Evolutionary conservation across 768 basidiomycete genomes (phyloP), one percentile per base, ranked within the genome.

Genomic region (Rhodotorula diobovata): DNA sequence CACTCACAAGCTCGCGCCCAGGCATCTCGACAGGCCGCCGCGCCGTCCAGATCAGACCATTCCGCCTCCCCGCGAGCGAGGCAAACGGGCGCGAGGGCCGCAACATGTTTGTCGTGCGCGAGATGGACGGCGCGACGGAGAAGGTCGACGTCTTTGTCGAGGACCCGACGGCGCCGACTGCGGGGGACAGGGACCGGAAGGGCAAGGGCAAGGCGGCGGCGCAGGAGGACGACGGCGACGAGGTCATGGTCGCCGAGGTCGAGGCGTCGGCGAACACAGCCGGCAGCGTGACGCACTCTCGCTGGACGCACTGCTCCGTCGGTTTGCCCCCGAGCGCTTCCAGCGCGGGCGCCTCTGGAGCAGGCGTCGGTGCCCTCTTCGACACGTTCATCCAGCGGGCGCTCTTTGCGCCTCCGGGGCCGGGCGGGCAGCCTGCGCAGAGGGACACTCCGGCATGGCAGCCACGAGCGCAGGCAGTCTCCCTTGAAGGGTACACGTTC

Each of bases 351-450:
- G 41, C 14, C 18, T 14, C 55, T 1, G 21, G 35, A 10, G 23
- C 35, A 14, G 56, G 34, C 48, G 54, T 34, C 28, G n/a, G 53
- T 6, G 55, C 73, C 18, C 39, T 68, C 32, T 72, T 72, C 61
- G 74, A 75, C 67, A 68, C 74, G 25, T 75, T 75, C 70, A 69
- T 75, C 56, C 70, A 71, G 32, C 67, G 70, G 14, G 65, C 71
- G 16, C 70, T 75, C 28, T 61, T 75, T 28, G 54, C 65, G 8
- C 67, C 71, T 1, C 63, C 67, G 0, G 46, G 35, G 20, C 56
- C 62, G 2, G 63, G 55, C 6, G 54, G 58, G 25, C 61, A 32
- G 56, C 51, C 32, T 35, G 30, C 23, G 35, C 53, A 39, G 23
- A 34, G 25, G 39, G 25, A 58, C 18, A n/a, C 34, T 1, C 32